Conservation (phyloP, 305 asterid genomes). For the Plantago rigida region DNA sequence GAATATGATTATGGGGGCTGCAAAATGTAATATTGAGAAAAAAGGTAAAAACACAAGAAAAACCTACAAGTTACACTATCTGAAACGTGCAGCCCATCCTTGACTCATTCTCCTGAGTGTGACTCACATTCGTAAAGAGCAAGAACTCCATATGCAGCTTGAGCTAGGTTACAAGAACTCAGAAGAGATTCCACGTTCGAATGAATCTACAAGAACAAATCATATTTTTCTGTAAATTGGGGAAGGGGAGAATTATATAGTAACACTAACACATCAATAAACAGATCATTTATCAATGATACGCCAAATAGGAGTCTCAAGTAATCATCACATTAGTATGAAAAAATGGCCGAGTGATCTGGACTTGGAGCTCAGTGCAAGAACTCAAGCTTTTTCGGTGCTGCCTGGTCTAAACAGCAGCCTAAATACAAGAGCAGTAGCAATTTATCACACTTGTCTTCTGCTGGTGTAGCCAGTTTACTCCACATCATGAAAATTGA, state of each 20-base stretch:
- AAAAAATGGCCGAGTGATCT: not conserved
- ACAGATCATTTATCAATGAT: not conserved
- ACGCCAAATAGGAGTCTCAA: not conserved
- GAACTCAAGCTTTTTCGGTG: not conserved
- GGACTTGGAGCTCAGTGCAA: not conserved
- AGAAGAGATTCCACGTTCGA: not conserved
- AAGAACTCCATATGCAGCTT: not conserved
- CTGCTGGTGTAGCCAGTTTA: too few species aligned
- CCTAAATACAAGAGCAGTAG: too few species aligned
- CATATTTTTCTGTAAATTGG: slow-evolving; percentile 1
- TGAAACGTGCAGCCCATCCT: not conserved
- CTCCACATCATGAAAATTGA: too few species aligned
- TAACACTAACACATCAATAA: not conserved
- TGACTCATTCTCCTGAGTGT: not conserved
- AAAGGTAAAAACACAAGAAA: too few species aligned
- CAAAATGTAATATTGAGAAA: too few species aligned
- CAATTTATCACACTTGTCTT: too few species aligned
- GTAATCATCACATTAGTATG: not conserved
- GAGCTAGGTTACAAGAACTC: not conserved
- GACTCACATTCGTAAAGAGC: not conserved
- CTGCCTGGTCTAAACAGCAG: too few species aligned
- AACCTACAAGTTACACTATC: not conserved
- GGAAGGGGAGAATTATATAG: not conserved
- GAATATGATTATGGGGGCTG: too few species aligned
- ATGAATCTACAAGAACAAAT: not conserved